phyloP scores from a whole-genome alignment of 2,329 filamentous ascomycete genomes.

The Kalaharituber pfeilii region DNA sequence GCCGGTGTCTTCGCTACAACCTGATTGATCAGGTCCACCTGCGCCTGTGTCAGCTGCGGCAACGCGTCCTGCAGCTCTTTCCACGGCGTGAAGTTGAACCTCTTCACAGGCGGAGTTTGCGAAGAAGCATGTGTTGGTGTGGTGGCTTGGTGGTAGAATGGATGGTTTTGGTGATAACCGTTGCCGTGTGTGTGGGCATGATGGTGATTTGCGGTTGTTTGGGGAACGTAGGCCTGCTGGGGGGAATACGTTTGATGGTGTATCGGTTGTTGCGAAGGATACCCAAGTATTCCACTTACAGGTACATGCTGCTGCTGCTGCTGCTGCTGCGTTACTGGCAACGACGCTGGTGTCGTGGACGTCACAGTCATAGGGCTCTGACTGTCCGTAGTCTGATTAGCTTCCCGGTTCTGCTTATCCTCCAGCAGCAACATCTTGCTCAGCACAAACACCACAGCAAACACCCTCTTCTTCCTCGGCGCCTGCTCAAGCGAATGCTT shows the following conservation, averaged over 20 bases:
- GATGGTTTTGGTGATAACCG: conserved; percentile 10
- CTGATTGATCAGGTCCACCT: conserved; percentile 16
- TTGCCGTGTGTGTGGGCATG: not conserved
- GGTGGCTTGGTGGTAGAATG: not conserved
- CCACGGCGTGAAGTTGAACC: not conserved
- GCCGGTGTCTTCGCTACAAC: conserved; percentile 16
- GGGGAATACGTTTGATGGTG: not conserved
- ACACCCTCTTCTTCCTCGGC: conserved; percentile 2
- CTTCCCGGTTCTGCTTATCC: not conserved
- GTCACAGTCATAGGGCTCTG: not conserved
- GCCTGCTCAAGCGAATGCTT: not conserved
- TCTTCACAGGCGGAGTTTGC: not conserved
- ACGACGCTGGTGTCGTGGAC: too few relatives aligned
- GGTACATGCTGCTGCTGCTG: not conserved
- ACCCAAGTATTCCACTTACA: not conserved
- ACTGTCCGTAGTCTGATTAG: not conserved
- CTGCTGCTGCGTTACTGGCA: not conserved
- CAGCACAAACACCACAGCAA: conserved; percentile 1
- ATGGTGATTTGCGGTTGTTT: conserved; percentile 4
- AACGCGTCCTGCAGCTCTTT: conserved; percentile 14
- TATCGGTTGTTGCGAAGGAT: not conserved
- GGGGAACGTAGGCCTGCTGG: conserved; percentile 1
- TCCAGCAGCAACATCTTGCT: not conserved
- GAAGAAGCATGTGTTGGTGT: not conserved
- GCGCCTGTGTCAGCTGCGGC: conserved; percentile 12